A percentile compares a stretch with the other conserved stretches of the same genome.
phyloP scores from a whole-genome alignment of 2,329 filamentous ascomycete genomes.

The Ophiocordyceps camponoti-rufipedis region DNA sequence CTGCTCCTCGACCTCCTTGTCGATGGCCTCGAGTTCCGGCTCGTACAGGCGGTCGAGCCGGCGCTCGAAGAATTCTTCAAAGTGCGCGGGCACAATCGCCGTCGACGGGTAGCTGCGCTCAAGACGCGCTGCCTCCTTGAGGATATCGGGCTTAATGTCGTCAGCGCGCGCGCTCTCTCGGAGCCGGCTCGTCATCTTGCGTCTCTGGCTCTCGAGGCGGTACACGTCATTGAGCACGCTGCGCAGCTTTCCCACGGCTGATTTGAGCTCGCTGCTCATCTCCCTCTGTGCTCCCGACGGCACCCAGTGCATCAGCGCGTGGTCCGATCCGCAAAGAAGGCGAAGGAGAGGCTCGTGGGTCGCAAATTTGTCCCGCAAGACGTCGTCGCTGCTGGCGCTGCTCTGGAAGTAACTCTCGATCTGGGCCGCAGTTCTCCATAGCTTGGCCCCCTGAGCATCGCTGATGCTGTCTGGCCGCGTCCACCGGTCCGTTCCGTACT shows the following conservation, averaged over 20 bases:
- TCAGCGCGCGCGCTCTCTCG: constrained; percentile 67
- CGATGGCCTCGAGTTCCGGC: constrained; percentile 50
- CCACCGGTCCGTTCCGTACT: constrained; percentile 83
- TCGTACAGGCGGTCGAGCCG: constrained; percentile 64
- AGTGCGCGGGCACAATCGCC: constrained; percentile 70
- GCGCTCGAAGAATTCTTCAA: constrained; percentile 78
- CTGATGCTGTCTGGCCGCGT: constrained; percentile 46
- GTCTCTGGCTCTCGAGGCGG: constrained; percentile 62
- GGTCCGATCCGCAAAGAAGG: constrained; percentile 62
- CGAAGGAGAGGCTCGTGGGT: constrained; percentile 57
- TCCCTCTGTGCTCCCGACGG: constrained; percentile 66
- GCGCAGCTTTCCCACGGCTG: constrained; percentile 59
- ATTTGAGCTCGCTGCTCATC: constrained; percentile 65
- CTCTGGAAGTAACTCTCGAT: constrained; percentile 73
- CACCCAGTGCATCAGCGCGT: constrained; percentile 72
- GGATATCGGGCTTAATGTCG: constrained; percentile 72
- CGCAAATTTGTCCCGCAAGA: constrained; percentile 61
- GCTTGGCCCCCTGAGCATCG: constrained; percentile 47
- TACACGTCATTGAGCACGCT: constrained; percentile 70
- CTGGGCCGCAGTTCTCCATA: constrained; percentile 58
- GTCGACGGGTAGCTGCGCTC: constrained; percentile 78
- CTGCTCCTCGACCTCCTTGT: constrained; percentile 60
- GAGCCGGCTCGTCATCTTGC: constrained; percentile 62
- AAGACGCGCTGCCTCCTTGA: constrained; percentile 65
- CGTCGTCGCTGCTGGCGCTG: constrained; percentile 33